Base-by-base conservation (phyloP, 768 basidiomycete species). In the Amanita thiersii region DNA sequence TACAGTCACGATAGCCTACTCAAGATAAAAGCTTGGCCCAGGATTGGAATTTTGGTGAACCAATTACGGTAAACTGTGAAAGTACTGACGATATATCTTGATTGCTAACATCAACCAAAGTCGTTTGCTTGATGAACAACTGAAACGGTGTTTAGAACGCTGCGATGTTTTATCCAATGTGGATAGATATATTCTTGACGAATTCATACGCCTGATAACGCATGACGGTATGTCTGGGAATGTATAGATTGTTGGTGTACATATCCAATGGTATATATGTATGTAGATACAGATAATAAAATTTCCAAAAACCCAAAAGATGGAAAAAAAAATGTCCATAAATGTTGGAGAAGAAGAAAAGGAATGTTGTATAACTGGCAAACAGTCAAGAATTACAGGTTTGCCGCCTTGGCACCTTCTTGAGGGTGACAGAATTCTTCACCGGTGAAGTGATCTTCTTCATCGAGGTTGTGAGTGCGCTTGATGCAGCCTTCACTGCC, bases 41-140 rank as follows among this genome's bases (percentile, higher is more conserved):
- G 90, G 6, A 93, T 94, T 37, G 91, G 90, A 1, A 79, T 91
- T 8, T 70, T 96, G 20, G 84, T 89, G 30, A 91, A 91, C 53
- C 87, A 91, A 49, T 62, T 92, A 8, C 70, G 87, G 87, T 86
- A 55, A 47, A 68, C 58, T 17, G 17, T 15, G 23, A 11, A 2
- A 26, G 17, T 4, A 19, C 35, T 32, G 19, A 5, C n/a, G 17
- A 6, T n/a, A 5, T 43, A 29, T 20, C 18, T 17, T 37, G 24
- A n/a, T 18, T 32, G 23, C 8, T 39, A 24, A 43, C 33, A 5
- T 35, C 4, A 12, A 24, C 37, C 42, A 3, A 49, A 83, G 88
- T 37, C 73, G 77, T 39, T 61, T 91, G 11, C 63, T 92, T 5
- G 82, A 87, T 50, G 71, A 69, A 3, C 77, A 86, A 53, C 64